Conservation (phyloP, 1,284 basidiomycete genomes). For the Ceratobasidium sp. region DNA sequence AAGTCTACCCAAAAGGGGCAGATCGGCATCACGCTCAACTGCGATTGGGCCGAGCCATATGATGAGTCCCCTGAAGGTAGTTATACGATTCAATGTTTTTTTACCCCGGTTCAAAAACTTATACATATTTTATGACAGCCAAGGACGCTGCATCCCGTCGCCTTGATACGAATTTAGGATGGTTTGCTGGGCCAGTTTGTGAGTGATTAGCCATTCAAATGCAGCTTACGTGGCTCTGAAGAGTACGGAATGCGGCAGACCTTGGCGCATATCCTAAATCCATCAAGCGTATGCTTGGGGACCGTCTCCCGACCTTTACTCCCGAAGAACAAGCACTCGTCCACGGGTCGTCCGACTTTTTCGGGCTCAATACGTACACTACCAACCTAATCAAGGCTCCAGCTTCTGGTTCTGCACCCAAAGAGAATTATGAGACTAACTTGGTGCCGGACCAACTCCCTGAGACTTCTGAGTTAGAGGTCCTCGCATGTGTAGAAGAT, state of each 20-base stretch:
- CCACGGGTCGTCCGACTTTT: conserved; percentile 72
- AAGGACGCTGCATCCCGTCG: background rate
- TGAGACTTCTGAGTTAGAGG: background rate
- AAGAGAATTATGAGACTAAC: conserved; percentile 39
- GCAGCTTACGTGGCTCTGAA: conserved; percentile 58
- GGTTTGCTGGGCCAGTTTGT: conserved; percentile 48
- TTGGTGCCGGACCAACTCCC: conserved; percentile 9
- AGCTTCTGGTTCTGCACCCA: conserved; percentile 44
- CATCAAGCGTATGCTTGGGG: conserved; percentile 65
- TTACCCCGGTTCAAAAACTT: conserved; percentile 55
- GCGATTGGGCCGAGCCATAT: conserved; percentile 72
- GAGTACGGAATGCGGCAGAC: conserved; percentile 52
- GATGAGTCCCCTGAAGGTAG: conserved; percentile 67
- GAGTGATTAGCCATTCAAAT: background rate
- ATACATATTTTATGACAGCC: background rate
- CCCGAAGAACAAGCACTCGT: conserved; percentile 66
- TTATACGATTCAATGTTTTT: conserved; percentile 63
- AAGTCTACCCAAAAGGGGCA: conserved; percentile 61
- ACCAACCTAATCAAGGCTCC: conserved; percentile 66
- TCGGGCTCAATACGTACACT: conserved; percentile 75
- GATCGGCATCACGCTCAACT: conserved; percentile 78
- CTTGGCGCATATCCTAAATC: conserved; percentile 70
- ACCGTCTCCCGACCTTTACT: conserved; percentile 71
- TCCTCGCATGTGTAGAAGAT: conserved; percentile 4
- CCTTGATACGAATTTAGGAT: conserved; percentile 43